Evolutionary conservation across 2,329 filamentous ascomycete species (phyloP).

Genomic region (Phyllosticta citriasiana): DNA sequence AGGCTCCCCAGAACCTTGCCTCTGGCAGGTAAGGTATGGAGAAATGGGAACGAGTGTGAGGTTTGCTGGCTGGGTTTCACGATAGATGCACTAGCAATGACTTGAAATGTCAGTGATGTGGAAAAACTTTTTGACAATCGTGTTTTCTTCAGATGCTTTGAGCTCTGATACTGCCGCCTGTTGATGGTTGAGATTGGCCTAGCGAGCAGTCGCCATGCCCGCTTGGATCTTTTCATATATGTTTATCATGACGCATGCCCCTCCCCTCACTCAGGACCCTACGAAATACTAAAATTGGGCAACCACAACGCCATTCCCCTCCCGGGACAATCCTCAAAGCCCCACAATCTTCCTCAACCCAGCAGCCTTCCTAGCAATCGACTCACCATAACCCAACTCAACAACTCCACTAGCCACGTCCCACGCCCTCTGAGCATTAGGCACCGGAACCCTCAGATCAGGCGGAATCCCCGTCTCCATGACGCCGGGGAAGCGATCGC

Average conservation of each 20-base stretch:
- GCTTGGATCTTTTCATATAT: too few relatives aligned
- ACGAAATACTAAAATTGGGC: too few relatives aligned
- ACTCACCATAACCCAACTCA: conserved; percentile 40
- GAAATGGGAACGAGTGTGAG: not conserved
- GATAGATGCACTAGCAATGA: not conserved
- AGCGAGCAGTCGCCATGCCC: too few relatives aligned
- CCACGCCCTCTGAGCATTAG: conserved; percentile 24
- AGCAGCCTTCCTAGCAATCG: conserved; percentile 23
- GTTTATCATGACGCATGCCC: too few relatives aligned
- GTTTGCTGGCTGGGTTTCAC: not conserved
- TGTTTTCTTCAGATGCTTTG: too few relatives aligned
- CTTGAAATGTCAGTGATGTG: not conserved
- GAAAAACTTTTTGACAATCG: not conserved
- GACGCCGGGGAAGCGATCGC: conserved; percentile 53
- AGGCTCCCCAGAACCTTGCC: conserved; percentile 43
- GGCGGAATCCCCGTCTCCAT: conserved; percentile 69
- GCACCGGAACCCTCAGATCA: conserved; percentile 72
- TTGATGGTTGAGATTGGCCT: too few relatives aligned
- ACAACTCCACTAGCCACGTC: conserved; percentile 36
- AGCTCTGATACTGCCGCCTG: too few relatives aligned
- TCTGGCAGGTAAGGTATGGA: conserved; percentile 2
- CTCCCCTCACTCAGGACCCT: too few relatives aligned
- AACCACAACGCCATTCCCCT: not conserved
- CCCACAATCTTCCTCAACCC: conserved; percentile 28
- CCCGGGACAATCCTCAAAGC: not conserved